Conservation (phyloP, 257 asterid species). For the Penstemon eatonii region DNA sequence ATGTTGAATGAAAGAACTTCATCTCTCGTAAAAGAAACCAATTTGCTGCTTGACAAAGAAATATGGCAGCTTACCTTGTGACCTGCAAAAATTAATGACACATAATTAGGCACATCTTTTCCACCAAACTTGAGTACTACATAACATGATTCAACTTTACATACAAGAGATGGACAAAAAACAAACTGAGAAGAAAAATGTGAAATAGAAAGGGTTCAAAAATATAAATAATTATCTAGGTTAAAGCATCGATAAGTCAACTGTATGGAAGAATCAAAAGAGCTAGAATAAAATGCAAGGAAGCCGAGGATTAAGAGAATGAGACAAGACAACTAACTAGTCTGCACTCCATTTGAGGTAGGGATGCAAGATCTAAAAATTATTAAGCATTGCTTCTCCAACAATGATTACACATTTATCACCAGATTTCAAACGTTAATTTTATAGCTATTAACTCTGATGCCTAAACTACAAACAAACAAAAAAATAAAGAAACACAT, state of each 20-base stretch:
- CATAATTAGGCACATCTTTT: constrained; percentile 29
- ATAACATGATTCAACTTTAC: constrained; percentile 21
- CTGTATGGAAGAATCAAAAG: neutral
- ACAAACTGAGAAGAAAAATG: constrained; percentile 10
- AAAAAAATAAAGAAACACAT: neutral
- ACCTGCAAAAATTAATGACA: constrained; percentile 56
- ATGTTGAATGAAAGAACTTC: constrained; percentile 31
- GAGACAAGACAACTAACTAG: constrained; percentile 1
- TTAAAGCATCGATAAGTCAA: constrained; percentile 5
- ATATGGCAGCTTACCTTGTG: constrained; percentile 59
- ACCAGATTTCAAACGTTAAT: constrained; percentile 2
- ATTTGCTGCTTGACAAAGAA: constrained; percentile 37
- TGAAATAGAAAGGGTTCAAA: constrained; percentile 1
- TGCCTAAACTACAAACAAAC: neutral
- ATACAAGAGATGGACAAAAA: constrained; percentile 7
- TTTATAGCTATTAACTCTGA: neutral
- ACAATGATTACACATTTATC: neutral
- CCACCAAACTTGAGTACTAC: constrained; percentile 21
- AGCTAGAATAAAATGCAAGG: constrained; percentile 7
- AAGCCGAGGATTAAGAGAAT: constrained; percentile 14
- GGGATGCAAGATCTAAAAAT: neutral
- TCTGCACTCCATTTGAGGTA: neutral
- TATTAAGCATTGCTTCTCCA: constrained; percentile 13
- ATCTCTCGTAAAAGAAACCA: constrained; percentile 36
- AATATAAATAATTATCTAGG: constrained; percentile 1